Base-by-base conservation (phyloP, 805 yeast species). In the Saturnispora ahearnii region DNA sequence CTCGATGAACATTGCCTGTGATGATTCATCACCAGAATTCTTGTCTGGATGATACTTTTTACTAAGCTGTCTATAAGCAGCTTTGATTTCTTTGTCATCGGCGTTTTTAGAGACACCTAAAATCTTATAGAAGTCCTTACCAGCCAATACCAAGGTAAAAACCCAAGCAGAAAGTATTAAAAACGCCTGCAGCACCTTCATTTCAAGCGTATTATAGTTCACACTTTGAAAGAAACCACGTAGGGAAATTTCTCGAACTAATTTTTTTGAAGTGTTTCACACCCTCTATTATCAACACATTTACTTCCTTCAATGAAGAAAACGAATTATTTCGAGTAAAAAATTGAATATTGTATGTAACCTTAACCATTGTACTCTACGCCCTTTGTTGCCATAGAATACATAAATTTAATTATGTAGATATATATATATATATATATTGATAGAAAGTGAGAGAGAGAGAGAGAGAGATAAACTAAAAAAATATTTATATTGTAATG, bases 41-140 rank as follows among this genome's bases (percentile, higher is more conserved):
- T 91, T 91, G 67, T 91, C 99, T 2, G 99, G 99, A 62, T 91
- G 99, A 66, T 78, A 88, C 62, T 86, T 86, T 64, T 87, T 84
- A 56, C 90, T 82, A 55, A 91, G 68, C 50, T 79, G 76, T 56
- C 96, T 72, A 64, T 90, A 90, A 0, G 96, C 96, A 47, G 81
- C 77, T 62, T 87, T 88, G 67, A 90, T 87, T 50, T 88, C 89
- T 57, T 77, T 81, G 24, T 87, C 96, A 46, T 74, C 73, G 0
- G 96, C 95, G 56, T 74, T 71, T 53, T 73, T 77, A 10, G 73
- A 59, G 5, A 93, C 74, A 0, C 95, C 97, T 10, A 91, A 72
- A 6, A 89, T 74, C 59, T 71, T 59, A 54, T 75, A 74, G 51
- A 68, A 74, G 53, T 74, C 78, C 7, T 57, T 63, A 13, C 62